phyloP scores from a whole-genome alignment of 2,329 filamentous ascomycete species.

The Onygenales sp. region DNA sequence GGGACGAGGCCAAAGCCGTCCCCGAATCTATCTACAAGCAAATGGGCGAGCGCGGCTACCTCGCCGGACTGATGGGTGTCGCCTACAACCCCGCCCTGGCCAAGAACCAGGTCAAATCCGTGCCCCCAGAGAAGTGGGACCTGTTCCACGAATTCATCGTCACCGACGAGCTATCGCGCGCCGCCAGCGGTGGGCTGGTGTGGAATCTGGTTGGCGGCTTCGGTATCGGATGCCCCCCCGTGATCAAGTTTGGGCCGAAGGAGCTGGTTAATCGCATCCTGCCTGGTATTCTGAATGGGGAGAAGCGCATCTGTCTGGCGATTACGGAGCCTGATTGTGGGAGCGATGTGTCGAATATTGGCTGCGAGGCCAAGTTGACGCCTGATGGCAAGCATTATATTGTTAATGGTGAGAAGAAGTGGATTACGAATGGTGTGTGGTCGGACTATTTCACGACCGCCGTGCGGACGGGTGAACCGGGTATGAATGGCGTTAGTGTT shows the following conservation, averaged over 20 bases:
- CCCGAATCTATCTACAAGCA: constrained; percentile 87
- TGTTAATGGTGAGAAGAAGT: constrained; percentile 99
- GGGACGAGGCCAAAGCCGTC: constrained; percentile 91
- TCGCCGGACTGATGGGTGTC: constrained; percentile 79
- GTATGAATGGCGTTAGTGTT: constrained; percentile 87
- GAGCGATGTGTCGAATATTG: constrained; percentile 88
- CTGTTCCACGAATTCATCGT: constrained; percentile 95
- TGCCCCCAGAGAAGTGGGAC: constrained; percentile 86
- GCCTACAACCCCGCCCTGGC: constrained; percentile 67
- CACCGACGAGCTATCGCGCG: constrained; percentile 86
- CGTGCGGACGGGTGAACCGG: constrained; percentile 75
- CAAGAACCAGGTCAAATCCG: constrained; percentile 61
- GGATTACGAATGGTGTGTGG: constrained; percentile 98
- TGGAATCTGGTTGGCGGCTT: constrained; percentile 98
- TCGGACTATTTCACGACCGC: constrained; percentile 96
- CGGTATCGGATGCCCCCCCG: constrained; percentile 83
- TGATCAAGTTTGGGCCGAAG: constrained; percentile 87
- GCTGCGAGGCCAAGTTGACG: constrained; percentile 87
- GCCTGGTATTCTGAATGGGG: constrained; percentile 76
- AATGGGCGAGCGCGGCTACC: constrained; percentile 86
- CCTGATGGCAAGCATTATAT: constrained; percentile 98
- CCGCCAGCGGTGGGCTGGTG: constrained; percentile 83
- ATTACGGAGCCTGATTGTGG: constrained; percentile 97
- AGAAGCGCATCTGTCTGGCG: constrained; percentile 95
- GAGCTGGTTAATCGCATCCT: constrained; percentile 76